Evolutionary conservation across 352 stramenopile genomes (phyloP).

Genomic region (Thalassiosira delicatula): DNA sequence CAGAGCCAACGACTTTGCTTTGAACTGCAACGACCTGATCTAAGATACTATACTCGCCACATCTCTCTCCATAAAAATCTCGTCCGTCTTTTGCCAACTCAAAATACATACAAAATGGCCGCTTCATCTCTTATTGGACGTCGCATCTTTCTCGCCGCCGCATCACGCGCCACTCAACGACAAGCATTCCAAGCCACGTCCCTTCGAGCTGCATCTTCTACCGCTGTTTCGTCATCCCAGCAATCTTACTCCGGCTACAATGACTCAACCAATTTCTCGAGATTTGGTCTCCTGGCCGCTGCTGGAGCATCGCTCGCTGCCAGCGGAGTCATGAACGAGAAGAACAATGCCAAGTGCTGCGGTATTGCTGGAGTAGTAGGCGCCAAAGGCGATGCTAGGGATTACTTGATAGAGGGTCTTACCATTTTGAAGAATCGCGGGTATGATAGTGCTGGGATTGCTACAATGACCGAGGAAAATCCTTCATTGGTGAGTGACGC

Average conservation of each 20-base stretch:
- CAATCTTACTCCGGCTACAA: background rate
- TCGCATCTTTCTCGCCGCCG: constrained; percentile 30
- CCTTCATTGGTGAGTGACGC: constrained; percentile 56
- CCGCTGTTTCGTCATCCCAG: constrained; percentile 1
- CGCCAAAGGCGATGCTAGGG: constrained; percentile 61
- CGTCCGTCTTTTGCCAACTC: too few species aligned
- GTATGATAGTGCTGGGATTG: constrained; percentile 97
- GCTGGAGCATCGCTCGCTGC: background rate
- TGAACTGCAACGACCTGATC: too few species aligned
- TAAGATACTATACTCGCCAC: too few species aligned
- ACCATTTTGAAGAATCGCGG: constrained; percentile 91
- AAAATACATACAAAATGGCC: too few species aligned
- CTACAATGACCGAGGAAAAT: constrained; percentile 82
- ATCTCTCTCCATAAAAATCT: too few species aligned
- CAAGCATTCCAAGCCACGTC: constrained; percentile 12
- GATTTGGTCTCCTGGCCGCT: constrained; percentile 33
- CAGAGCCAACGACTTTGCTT: too few species aligned
- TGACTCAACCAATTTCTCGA: background rate
- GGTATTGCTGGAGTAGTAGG: constrained; percentile 82
- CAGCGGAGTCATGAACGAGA: constrained; percentile 3
- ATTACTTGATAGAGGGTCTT: constrained; percentile 86
- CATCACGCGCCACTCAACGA: constrained; percentile 5
- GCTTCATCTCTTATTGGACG: constrained; percentile 33
- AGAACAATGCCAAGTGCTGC: constrained; percentile 71
- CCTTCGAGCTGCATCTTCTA: constrained; percentile 16